Base-by-base conservation (phyloP, 2,329 filamentous ascomycete species). In the Geosmithia putterillii region DNA sequence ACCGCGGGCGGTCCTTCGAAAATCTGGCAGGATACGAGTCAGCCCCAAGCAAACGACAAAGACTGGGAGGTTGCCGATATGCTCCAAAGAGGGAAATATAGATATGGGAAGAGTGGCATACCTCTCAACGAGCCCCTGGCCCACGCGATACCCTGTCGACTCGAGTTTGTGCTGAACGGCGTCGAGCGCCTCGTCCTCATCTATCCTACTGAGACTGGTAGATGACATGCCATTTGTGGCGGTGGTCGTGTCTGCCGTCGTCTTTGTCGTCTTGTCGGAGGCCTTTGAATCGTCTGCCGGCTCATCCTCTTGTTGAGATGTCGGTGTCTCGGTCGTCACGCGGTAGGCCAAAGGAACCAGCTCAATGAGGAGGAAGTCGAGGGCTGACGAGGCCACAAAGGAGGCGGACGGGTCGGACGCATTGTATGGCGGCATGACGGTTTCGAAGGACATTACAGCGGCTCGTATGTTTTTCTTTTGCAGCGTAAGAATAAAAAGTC, bases 291-390 rank as follows among this genome's bases (percentile, higher is more conserved):
- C n/a, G 6, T 20, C 35, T 32, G 28, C 28, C 28, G 28, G 21
- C 22, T 32, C n/a, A 17, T 35, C 25, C 10, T 42, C 21, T 36
- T 21, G n/a, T 52, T 46, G 69, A 60, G 46, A 72, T 61, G 42
- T 63, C 58, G 23, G 65, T 66, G 46, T 79, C 56, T 92, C 82
- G 56, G 81, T 76, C 19, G 86, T 81, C 48, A 96, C 74, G 50
- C 92, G 81, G 63, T 94, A 87, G 5, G 90, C 86, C 70, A 96
- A 83, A 35, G 92, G 92, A 15, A 98, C 92, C 44, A 98, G 78
- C 68, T 98, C 92, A 59, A 96, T 96, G 53, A 98, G 77, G 45
- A 98, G 77, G 53, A 98, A 83, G 64, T 98, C 92, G 54, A 98
- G 79, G 60, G 85, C 88, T 40, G 90, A 92, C 45, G 83, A 79